Base-by-base conservation (phyloP, 1,284 basidiomycete genomes). In the Pascua guehoae region DNA sequence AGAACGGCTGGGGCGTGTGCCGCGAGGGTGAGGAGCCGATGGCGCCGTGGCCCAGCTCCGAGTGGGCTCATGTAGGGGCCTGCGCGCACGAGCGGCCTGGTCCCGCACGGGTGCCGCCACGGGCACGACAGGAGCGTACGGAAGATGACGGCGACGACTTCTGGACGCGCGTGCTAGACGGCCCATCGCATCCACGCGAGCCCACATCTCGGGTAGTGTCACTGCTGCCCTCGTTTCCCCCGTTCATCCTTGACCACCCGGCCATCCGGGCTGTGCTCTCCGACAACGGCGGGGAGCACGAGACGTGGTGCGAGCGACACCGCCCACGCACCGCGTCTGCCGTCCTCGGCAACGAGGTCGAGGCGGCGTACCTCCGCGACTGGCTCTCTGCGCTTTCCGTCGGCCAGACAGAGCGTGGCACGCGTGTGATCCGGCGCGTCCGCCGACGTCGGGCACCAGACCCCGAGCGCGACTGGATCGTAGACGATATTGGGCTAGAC, bases 341-440 rank as follows among this genome's bases (percentile, higher is more conserved):
- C 64, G 86, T 95, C 0, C 79, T 97, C 0, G 90, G 89, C 10
- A 96, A 95, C 71, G 86, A 89, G 70, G 69, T 77, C 5, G 84
- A 85, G 56, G 86, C 91, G 0, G 69, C 80, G 15, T 91, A 88
- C 74, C 81, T 96, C 43, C 84, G 87, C 40, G 85, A 89, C 55
- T 97, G 93, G 93, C 81, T 96, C 15, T 79, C 88, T 10, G 84
- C 85, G 54, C 73, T 95, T 7, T 83, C 85, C 16, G 77, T 84
- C 12, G 80, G 81, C 49, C 59, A 63, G 67, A 68, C 71, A 71
- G 47, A 73, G 77, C 12, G 73, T 74, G 51, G 71, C 71, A 60
- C 56, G 61, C 47, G 69, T 60, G 32, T 53, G 60, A 32, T 72
- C 66, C 57, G 69, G 57, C 37, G 64, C 63, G 52, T 63, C 57